Conservation (phyloP, 306 rosid genomes). For the Cyclanthera cordifolia region DNA sequence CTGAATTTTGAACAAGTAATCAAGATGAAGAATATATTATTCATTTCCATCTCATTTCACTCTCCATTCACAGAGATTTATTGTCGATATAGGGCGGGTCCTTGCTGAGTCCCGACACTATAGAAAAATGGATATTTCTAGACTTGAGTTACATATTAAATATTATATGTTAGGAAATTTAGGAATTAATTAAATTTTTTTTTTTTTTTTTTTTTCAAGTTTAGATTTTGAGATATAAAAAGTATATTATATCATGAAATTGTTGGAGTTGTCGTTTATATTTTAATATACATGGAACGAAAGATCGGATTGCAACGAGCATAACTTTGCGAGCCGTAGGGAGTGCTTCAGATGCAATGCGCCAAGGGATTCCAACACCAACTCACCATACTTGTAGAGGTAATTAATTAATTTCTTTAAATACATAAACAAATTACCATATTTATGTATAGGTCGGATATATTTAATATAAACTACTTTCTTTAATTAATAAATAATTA, state of each 20-base stretch:
- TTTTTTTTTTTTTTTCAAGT: too few species aligned
- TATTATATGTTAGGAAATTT: too few species aligned
- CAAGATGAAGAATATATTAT: too few species aligned
- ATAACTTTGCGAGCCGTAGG: constrained; percentile 70
- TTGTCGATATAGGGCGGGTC: too few species aligned
- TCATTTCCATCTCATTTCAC: too few species aligned
- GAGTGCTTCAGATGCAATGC: constrained; percentile 82
- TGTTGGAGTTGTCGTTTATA: neutral
- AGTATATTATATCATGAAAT: too few species aligned
- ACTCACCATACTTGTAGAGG: constrained; percentile 41
- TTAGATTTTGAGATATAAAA: neutral
- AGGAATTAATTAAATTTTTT: too few species aligned
- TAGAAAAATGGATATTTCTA: too few species aligned
- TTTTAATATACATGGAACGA: neutral
- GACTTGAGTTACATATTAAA: too few species aligned
- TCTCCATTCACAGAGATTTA: too few species aligned
- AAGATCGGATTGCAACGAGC: constrained; percentile 87
- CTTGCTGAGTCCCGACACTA: too few species aligned
- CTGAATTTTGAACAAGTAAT: too few species aligned
- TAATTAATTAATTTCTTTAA: constrained; percentile 2
- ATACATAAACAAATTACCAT: neutral
- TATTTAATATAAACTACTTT: neutral
- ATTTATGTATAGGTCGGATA: neutral
- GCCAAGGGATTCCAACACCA: constrained; percentile 50
- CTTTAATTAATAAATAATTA: neutral